Base-by-base conservation (phyloP, 177 flowering plant genomes). In the Vitis hybrid region DNA sequence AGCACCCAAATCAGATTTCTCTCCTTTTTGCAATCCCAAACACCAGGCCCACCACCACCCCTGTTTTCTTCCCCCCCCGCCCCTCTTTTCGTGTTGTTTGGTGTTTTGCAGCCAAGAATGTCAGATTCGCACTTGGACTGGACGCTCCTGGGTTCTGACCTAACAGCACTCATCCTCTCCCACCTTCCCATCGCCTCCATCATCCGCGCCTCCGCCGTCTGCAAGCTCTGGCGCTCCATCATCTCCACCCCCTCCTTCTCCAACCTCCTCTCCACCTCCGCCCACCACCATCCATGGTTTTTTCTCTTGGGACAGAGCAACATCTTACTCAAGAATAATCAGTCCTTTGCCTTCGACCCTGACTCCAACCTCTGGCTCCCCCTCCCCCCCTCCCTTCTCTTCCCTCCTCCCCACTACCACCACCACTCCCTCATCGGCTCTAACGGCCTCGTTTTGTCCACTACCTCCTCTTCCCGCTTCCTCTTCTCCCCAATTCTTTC, bases 321-420 rank as follows among this genome's bases (percentile, higher is more conserved):
- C 71, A 78, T 84, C 68, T 79, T 81, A 74, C 58, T 76, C 70
- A 79, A 78, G 70, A 85, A 81, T 72, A 81, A 85, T 79, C 94
- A 86, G 73, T 77, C 87, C n/a, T 87, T 90, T 66, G 92, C 88
- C 11, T 90, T 82, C 72, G 88, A 85, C 64, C 92, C 94, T 1
- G 72, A 81, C 26, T 78, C 88, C 49, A 21, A 78, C 59, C 66
- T 74, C 30, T 89, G 91, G 94, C 74, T 86, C 70, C 76, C 75
- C 64, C 81, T 88, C 48, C 88, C 91, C 17, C 6, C 63, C 51
- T 21, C 72, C 10, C 71, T 6, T 7, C 45, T 69, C 32, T 65
- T 64, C 62, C 79, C 54, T 50, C 15, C 34, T 18, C 62, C 80
- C 17, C 56, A 69, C 5, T 77, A 79, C 8, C 66, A 67, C 11